phyloP scores from a whole-genome alignment of 805 yeast genomes.

The Metschnikowia drakensbergensis region DNA sequence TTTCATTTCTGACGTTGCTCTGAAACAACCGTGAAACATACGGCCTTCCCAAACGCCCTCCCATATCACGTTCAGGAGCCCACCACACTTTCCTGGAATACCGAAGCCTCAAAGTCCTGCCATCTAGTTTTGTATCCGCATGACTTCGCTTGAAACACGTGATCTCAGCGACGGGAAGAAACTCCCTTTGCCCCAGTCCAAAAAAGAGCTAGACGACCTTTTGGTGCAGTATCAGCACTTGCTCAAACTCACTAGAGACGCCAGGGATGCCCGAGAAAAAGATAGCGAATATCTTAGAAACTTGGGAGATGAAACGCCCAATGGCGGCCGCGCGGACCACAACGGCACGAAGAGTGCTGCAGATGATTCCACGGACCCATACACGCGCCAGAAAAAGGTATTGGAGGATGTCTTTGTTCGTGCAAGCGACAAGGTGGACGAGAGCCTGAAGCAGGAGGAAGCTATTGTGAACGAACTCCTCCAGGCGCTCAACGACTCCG shows the following conservation, averaged over 20 bases:
- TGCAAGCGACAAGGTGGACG: conserved; percentile 26
- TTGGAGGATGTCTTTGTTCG: conserved; percentile 30
- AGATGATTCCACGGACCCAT: conserved; percentile 18
- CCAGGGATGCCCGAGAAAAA: conserved; percentile 19
- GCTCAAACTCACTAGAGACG: conserved; percentile 18
- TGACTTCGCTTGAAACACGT: conserved; percentile 1
- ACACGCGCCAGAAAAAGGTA: conserved; percentile 20
- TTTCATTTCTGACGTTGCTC: neutral
- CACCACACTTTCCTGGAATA: too few relatives aligned
- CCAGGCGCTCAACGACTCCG: conserved; percentile 16
- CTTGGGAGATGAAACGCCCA: neutral
- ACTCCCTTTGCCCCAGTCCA: conserved; percentile 13
- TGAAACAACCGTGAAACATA: neutral
- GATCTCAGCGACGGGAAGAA: neutral
- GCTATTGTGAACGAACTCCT: conserved; percentile 20
- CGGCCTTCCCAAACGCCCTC: too few relatives aligned
- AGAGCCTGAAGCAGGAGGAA: conserved; percentile 21
- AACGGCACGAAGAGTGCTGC: neutral
- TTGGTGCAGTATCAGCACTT: conserved; percentile 17
- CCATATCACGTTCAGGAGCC: too few relatives aligned
- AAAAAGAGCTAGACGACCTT: conserved; percentile 15
- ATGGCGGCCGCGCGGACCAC: neutral
- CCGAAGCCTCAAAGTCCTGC: too few relatives aligned
- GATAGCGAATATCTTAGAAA: neutral
- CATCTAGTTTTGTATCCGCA: neutral